A percentile compares a stretch with the other conserved stretches of the same genome.
Evolutionary conservation across 129 eudicot species (phyloP).

Genomic region (Flaveria bidentis): DNA sequence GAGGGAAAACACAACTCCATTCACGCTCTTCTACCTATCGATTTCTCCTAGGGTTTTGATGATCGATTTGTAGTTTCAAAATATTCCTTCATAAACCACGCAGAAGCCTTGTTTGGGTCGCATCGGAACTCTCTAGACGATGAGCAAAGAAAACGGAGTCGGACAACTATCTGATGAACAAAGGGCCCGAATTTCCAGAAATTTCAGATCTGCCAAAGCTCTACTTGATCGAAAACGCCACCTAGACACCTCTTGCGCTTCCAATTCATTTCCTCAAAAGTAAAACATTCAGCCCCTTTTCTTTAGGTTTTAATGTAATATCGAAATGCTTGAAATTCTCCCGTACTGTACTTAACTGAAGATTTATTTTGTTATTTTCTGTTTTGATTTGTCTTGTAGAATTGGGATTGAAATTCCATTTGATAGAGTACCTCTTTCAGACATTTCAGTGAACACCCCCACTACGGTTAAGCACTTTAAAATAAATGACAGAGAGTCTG

Average conservation of each 20-base stretch:
- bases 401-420: slow-evolving; percentile 20
- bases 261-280: slow-evolving; percentile 36
- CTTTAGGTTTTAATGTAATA: not conserved
- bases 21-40: not conserved
- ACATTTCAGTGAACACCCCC: slow-evolving; percentile 45
- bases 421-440: slow-evolving; percentile 58
- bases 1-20: slow-evolving; percentile 32
- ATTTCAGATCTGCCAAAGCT: slow-evolving; percentile 82
- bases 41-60: slow-evolving; percentile 17
- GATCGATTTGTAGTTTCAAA: slow-evolving; percentile 3
- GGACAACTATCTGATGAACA: slow-evolving; percentile 71
- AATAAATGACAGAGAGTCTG: slow-evolving; percentile 27
- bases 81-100: not conserved
- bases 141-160: slow-evolving; percentile 43
- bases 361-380: not conserved
- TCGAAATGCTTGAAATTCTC: not conserved
- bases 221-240: slow-evolving; percentile 67
- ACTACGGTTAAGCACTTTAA: slow-evolving; percentile 26
- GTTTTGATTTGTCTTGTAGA: slow-evolving; percentile 33
- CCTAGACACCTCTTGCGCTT: slow-evolving; percentile 9
- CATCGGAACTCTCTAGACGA: slow-evolving; percentile 13
- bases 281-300: slow-evolving; percentile 25
- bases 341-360: too few relatives aligned
- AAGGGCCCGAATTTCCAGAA: slow-evolving; percentile 77
- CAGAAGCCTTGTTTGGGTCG: not conserved